Evolutionary conservation across 495 filamentous ascomycete genomes (phyloP).

Genomic region (Aspergillus saccharolyticus): DNA sequence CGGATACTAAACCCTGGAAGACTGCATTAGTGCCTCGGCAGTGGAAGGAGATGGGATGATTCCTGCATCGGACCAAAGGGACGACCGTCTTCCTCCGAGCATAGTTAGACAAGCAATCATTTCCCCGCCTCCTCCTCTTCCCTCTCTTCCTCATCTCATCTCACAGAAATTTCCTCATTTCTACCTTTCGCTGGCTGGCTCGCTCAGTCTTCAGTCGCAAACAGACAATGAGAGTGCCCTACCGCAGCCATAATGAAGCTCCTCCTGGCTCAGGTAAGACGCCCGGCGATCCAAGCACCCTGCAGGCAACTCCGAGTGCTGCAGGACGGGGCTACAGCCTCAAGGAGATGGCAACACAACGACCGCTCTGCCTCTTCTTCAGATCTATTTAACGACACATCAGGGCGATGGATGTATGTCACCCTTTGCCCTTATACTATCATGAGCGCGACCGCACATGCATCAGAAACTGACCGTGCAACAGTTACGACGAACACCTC

Average conservation of each 20-base stretch:
- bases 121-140: too few species aligned
- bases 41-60: neutral
- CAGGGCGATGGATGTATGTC: slow-evolving; percentile 2
- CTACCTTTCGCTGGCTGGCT: neutral
- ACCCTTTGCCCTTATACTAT: neutral
- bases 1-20: neutral
- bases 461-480: neutral
- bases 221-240: neutral
- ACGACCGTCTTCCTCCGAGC: neutral
- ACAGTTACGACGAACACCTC: neutral
- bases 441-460: neutral
- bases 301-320: too few species aligned
- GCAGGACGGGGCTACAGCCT: too few species aligned
- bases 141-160: neutral
- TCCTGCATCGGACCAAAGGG: neutral
- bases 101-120: neutral
- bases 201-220: neutral
- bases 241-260: neutral
- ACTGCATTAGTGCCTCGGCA: neutral
- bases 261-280: neutral
- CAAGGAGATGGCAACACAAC: neutral
- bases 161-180: neutral
- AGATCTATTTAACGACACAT: neutral
- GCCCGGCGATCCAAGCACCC: too few species aligned
- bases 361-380: neutral